A percentile compares a stretch with the other conserved stretches of the same genome.
phyloP scores from a whole-genome alignment of 2,329 filamentous ascomycete genomes.

The Penicillium crustosum region DNA sequence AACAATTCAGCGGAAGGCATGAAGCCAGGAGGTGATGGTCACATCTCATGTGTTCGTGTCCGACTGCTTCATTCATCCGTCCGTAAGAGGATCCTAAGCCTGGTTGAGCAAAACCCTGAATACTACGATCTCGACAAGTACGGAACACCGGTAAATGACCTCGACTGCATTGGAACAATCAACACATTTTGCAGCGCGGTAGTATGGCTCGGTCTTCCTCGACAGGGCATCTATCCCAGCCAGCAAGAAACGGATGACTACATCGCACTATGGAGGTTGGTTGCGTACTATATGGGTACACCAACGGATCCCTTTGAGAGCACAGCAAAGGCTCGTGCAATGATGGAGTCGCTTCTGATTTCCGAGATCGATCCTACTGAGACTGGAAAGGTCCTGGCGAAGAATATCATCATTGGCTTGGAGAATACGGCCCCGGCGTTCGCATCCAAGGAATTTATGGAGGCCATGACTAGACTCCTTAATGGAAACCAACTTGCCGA shows the following conservation, averaged over 20 bases:
- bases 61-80: constrained; percentile 69
- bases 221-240: constrained; percentile 68
- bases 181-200: constrained; percentile 67
- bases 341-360: too few relatives aligned
- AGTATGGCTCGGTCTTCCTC: constrained; percentile 67
- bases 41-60: constrained; percentile 65
- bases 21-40: constrained; percentile 66
- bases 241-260: constrained; percentile 33
- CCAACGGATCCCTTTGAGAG: too few relatives aligned
- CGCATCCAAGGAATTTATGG: too few relatives aligned
- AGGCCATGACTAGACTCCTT: too few relatives aligned
- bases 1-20: constrained; percentile 65
- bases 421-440: too few relatives aligned
- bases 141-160: constrained; percentile 71
- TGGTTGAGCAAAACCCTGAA: constrained; percentile 55
- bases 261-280: too few relatives aligned
- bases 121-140: constrained; percentile 62
- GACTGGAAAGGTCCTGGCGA: too few relatives aligned
- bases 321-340: too few relatives aligned
- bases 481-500: too few relatives aligned
- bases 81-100: constrained; percentile 61
- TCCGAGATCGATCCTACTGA: too few relatives aligned
- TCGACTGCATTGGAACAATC: constrained; percentile 73
- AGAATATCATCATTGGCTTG: too few relatives aligned
- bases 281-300: too few relatives aligned